These are phyloP conservation scores for Pseudogymnoascus sp. DNA, from an alignment of 2,329 filamentous ascomycete genomes.

Conservation along the genomic window DNA sequence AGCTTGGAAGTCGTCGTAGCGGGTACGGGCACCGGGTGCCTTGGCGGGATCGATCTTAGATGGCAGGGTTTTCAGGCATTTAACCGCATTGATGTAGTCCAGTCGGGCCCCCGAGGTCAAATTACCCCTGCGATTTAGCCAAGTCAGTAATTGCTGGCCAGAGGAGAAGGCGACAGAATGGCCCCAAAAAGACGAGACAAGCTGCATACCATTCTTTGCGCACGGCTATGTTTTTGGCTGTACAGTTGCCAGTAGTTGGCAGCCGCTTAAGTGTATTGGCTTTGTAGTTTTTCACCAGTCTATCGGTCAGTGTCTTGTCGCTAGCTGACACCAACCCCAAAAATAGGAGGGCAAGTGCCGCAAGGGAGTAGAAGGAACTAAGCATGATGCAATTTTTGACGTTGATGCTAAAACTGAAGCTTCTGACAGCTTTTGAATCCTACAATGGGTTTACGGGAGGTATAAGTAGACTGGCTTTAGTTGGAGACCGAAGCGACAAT, in stretches of 20 bases:
- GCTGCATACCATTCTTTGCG: slow-evolving; percentile 15
- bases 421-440: background rate
- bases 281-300: background rate
- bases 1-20: slow-evolving; percentile 33
- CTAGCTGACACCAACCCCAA: background rate
- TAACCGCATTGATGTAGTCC: slow-evolving; percentile 20
- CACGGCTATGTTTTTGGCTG: slow-evolving; percentile 9
- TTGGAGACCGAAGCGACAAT: background rate
- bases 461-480: background rate
- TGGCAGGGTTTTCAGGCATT: slow-evolving; percentile 25
- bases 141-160: background rate
- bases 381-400: background rate
- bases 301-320: background rate
- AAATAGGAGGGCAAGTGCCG: background rate
- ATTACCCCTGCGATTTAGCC: background rate
- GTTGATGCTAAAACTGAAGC: background rate
- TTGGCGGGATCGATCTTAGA: slow-evolving; percentile 24
- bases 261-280: background rate
- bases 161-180: background rate
- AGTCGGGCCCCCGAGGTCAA: background rate
- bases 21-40: slow-evolving; percentile 18
- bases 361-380: background rate
- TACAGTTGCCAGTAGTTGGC: slow-evolving; percentile 2
- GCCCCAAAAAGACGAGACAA: background rate
- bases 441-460: background rate